Conservation (phyloP, 371 early-diverging fungal species). For the Mycotypha africana region DNA sequence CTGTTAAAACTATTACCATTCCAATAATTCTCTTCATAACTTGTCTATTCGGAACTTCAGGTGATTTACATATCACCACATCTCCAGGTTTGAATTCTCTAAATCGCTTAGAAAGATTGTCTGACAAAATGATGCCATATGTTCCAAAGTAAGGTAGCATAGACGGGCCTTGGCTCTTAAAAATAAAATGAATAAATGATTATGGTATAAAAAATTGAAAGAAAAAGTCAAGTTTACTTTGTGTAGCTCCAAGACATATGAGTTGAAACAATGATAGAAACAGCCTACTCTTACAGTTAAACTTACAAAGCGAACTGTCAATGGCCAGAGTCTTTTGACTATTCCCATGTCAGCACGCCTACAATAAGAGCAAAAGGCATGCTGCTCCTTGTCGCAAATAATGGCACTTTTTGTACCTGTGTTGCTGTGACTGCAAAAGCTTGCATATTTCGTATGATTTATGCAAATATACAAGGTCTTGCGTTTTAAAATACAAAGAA, state of each 20-base stretch:
- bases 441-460: too few species aligned
- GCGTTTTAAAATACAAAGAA: too few species aligned
- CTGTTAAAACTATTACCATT: slow-evolving; percentile 45
- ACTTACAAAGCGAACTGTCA: neutral
- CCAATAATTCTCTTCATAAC: slow-evolving; percentile 79
- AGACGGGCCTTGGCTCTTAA: slow-evolving; percentile 79
- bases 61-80: slow-evolving; percentile 69
- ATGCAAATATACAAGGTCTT: too few species aligned
- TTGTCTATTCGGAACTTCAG: slow-evolving; percentile 53
- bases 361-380: too few species aligned
- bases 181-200: slow-evolving; percentile 13
- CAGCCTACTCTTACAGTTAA: slow-evolving; percentile 23
- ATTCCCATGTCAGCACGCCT: too few species aligned
- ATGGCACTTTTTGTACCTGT: too few species aligned
- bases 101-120: slow-evolving; percentile 54
- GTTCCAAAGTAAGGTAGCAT: slow-evolving; percentile 82
- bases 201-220: slow-evolving; percentile 59
- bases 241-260: too few species aligned
- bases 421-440: too few species aligned
- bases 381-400: too few species aligned
- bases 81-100: slow-evolving; percentile 60
- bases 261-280: slow-evolving; percentile 56
- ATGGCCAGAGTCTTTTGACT: too few species aligned
- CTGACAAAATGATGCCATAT: slow-evolving; percentile 62
- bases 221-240: too few species aligned